Base-by-base conservation (phyloP, 2,329 filamentous ascomycete genomes). In the Fusarium sp. region DNA sequence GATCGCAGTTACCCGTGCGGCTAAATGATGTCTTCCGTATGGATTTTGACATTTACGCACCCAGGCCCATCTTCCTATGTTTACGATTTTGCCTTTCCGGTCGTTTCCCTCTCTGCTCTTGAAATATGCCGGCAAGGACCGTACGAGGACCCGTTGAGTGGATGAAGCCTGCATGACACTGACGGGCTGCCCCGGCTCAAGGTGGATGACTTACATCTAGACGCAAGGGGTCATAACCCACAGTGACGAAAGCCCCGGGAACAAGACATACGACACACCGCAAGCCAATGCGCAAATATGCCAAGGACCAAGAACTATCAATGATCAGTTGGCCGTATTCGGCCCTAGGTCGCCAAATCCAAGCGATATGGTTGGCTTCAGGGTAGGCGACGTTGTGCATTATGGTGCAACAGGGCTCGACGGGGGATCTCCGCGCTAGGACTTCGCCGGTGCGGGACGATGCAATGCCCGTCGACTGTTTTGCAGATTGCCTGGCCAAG, bases 191-290 rank as follows among this genome's bases (percentile, higher is more conserved):
- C 27, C 47, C 27, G 27, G 47, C 47, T 52, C 27, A 6, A 7
- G 25, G 47, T 52, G 47, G 67, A 36, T 66, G 69, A 64, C 59
- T 61, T 64, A 56, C 65, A 64, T 61, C 40, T 38, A 54, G 38
- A 66, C 56, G 16, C 36, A 58, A 31, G 36, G 60, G 36, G 36
- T 9, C 35, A 57, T 35, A 47, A 42, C 20, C 22, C 27, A 42
- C 63, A 69, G 16, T 50, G 56, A 57, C 47, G 38, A 60, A 64
- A 59, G 45, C 57, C 50, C 50, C 40, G 10, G 56, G 64, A 62
- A 57, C 47, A 22, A 33, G 25, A 35, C 45, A n/a, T 54, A n/a
- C 25, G 57, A 29, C 36, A 59, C 36, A 40, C 20, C 31, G 25
- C 18, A 29, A 38, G 35, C 22, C 57, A 59, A 18, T 11, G 29